Evolutionary conservation across 345 rosid genomes (phyloP).

Genomic region (Pugionium dolabratum): DNA sequence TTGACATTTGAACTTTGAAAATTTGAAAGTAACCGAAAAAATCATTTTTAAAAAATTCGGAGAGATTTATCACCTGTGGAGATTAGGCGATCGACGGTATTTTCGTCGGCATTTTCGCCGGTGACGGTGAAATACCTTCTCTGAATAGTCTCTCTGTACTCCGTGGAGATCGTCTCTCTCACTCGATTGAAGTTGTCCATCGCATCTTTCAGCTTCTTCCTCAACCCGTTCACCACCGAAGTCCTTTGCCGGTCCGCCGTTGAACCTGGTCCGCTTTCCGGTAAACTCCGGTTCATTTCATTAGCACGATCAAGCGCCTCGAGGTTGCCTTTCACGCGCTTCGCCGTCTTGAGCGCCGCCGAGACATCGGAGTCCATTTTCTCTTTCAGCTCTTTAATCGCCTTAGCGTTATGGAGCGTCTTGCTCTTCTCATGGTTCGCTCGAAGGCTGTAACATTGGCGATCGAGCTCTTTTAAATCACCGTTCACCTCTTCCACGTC

Average conservation of each 20-base stretch:
- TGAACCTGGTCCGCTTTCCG: slow-evolving; percentile 84
- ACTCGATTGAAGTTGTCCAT: slow-evolving; percentile 72
- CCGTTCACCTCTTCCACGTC: slow-evolving; percentile 75
- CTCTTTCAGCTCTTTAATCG: slow-evolving; percentile 66
- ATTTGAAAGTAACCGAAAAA: neutral
- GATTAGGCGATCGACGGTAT: slow-evolving; percentile 71
- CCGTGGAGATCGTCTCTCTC: slow-evolving; percentile 69
- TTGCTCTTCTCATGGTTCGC: slow-evolving; percentile 83
- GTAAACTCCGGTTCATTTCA: slow-evolving; percentile 64
- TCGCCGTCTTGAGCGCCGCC: slow-evolving; percentile 72
- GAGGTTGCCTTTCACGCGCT: slow-evolving; percentile 64
- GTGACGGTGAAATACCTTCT: slow-evolving; percentile 89
- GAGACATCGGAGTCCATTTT: slow-evolving; percentile 83
- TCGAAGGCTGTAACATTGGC: slow-evolving; percentile 59
- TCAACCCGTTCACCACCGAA: slow-evolving; percentile 75
- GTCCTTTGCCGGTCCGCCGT: slow-evolving; percentile 85
- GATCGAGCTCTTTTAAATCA: slow-evolving; percentile 72
- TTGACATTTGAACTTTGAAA: neutral
- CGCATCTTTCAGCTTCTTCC: slow-evolving; percentile 83
- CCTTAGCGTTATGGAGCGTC: slow-evolving; percentile 70
- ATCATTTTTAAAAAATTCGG: neutral
- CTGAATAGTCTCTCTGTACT: slow-evolving; percentile 84
- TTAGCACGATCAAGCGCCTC: slow-evolving; percentile 86
- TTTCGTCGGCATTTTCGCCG: slow-evolving; percentile 87
- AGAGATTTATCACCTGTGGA: slow-evolving; percentile 62